These are phyloP conservation scores for Ensete ventricosum DNA, from an alignment of 176 grass and related monocot genomes.

Conservation along the genomic window DNA sequence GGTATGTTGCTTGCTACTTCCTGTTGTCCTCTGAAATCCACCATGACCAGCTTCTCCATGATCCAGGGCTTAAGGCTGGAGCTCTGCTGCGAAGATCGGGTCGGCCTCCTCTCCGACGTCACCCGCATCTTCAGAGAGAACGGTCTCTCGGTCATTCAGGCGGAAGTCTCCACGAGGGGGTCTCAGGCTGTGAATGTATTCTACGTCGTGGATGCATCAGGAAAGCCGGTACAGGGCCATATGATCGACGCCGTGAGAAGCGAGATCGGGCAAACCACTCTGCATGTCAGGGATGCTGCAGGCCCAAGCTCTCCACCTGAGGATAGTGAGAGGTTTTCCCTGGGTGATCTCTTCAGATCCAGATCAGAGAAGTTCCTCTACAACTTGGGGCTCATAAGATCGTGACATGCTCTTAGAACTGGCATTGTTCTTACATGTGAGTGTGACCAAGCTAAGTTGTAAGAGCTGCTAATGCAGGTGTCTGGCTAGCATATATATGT, in stretches of 20 bases:
- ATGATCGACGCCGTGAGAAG: conserved; percentile 58
- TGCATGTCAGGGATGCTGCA: conserved; percentile 39
- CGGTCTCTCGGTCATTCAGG: neutral
- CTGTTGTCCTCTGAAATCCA: neutral
- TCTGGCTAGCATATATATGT: too few species aligned
- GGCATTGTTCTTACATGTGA: neutral
- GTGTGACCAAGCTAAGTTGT: too few species aligned
- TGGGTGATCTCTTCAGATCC: conserved; percentile 71
- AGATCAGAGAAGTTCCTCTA: conserved; percentile 87
- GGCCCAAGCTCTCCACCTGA: conserved; percentile 26
- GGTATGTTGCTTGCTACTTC: conserved; percentile 16
- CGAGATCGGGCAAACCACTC: conserved; percentile 49
- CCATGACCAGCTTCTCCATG: neutral
- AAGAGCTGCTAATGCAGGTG: too few species aligned
- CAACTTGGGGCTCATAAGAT: conserved; percentile 78
- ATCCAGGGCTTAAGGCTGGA: conserved; percentile 63
- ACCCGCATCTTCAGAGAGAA: conserved; percentile 11
- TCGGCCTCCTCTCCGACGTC: conserved; percentile 6
- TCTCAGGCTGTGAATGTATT: conserved; percentile 56
- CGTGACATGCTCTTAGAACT: conserved; percentile 46
- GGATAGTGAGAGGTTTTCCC: conserved; percentile 30
- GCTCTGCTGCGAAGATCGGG: conserved; percentile 24
- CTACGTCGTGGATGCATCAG: conserved; percentile 78
- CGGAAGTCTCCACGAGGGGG: conserved; percentile 48
- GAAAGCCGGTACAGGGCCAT: conserved; percentile 42